phyloP scores from a whole-genome alignment of 805 yeast genomes.

The Wickerhamiella kurtzmanii region DNA sequence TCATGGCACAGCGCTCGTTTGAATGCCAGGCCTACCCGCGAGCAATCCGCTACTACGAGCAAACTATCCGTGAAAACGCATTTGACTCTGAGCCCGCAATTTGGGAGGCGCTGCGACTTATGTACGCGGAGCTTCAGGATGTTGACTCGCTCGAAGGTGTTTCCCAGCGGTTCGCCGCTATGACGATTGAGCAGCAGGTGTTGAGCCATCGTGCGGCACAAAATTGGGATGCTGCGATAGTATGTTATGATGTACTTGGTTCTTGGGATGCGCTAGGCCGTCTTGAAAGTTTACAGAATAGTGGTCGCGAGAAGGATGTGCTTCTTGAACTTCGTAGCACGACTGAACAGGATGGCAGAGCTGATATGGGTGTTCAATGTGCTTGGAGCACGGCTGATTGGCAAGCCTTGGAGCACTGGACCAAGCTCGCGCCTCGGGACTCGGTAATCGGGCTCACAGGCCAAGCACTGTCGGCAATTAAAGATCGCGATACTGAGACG shows the following conservation, averaged over 20 bases:
- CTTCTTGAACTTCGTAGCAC: constrained; percentile 34
- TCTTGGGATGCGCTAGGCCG: constrained; percentile 34
- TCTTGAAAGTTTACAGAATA: constrained; percentile 58
- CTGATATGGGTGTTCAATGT: constrained; percentile 57
- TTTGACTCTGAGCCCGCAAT: constrained; percentile 20
- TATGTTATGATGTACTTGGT: constrained; percentile 52
- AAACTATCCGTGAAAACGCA: constrained; percentile 38
- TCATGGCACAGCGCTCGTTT: constrained; percentile 65
- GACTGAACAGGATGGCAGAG: constrained; percentile 20
- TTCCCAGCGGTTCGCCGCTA: constrained; percentile 49
- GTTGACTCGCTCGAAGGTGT: constrained; percentile 83
- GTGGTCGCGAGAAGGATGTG: constrained; percentile 60
- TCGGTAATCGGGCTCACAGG: constrained; percentile 28
- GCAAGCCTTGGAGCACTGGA: constrained; percentile 22
- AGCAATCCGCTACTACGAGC: constrained; percentile 74
- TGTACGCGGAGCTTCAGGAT: constrained; percentile 81
- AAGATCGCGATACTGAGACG: constrained; percentile 23
- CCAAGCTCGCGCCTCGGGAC: constrained; percentile 32
- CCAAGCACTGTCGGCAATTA: constrained; percentile 39
- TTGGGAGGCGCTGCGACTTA: constrained; percentile 39
- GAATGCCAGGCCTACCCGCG: constrained; percentile 80
- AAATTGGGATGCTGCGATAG: constrained; percentile 77
- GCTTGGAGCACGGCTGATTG: constrained; percentile 53
- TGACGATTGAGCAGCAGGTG: constrained; percentile 60
- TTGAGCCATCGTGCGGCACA: constrained; percentile 72